Base-by-base conservation (phyloP, 768 basidiomycete species). In the Hemileccinum rubropunctum region DNA sequence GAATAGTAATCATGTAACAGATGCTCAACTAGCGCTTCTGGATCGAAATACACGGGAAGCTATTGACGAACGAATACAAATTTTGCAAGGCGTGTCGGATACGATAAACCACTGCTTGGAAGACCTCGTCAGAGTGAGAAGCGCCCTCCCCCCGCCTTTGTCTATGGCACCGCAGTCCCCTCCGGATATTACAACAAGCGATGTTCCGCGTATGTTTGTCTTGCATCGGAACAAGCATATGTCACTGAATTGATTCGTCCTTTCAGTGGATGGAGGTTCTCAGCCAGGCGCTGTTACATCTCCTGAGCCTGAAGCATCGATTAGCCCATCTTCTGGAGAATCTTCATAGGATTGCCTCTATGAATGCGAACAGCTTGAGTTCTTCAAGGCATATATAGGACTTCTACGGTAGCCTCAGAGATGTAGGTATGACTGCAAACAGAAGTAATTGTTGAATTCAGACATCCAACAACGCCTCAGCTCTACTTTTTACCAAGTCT, bases 41-140 rank as follows among this genome's bases (percentile, higher is more conserved):
- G 88, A 92, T 54, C 70, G 59, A 23, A 62, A 85, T 34, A 91
- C 89, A 23, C 74, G 88, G 47, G 87, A 89, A 56, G 86, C 87
- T 6, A 87, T 97, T 42, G 90, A 94, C 56, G 91, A 93, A 59
- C 80, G 91, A 47, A 68, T 98, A 53, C 76, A 82, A 37, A 77
- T 91, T 34, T 70, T 98, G 33, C 85, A 92, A 68, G 79, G 82
- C 15, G 86, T 95, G 34, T 89, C 91, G 34, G 74, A 74, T 33
- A 78, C 83, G 3, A 73, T 93, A n/a, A 81, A 81, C 62, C 76
- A 77, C 17, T 85, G 91, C 58, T 78, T 91, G 47, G 85, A 88
- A 56, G 91, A 97, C 58, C 74, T 97, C 53, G 78, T 85, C 65
- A 73, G 82, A 57, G 74, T 91, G 64, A 73, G 88, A 56, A 91